Evolutionary conservation across 352 stramenopile species (phyloP).

Genomic region (Phytophthora palmivora): DNA sequence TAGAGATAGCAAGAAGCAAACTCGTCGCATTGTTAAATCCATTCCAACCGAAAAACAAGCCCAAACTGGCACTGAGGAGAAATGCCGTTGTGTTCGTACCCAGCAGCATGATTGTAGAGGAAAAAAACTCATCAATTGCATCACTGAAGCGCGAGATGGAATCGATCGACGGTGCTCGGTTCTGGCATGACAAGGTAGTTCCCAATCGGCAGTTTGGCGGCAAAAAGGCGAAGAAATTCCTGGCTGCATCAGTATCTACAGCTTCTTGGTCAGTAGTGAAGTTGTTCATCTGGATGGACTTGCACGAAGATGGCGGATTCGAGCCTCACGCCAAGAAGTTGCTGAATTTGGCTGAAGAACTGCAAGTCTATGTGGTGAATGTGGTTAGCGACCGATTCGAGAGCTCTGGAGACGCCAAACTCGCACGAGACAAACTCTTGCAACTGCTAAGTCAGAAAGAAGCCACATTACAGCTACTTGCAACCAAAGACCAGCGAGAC

Average conservation of each 20-base stretch:
- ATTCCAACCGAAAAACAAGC: slow-evolving; percentile 59
- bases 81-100: slow-evolving; percentile 51
- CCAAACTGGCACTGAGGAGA: slow-evolving; percentile 44
- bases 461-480: slow-evolving; percentile 67
- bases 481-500: slow-evolving; percentile 56
- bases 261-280: slow-evolving; percentile 52
- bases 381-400: slow-evolving; percentile 42
- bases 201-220: slow-evolving; percentile 43
- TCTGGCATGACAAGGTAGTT: slow-evolving; percentile 66
- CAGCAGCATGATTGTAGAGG: background rate
- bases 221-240: slow-evolving; percentile 46
- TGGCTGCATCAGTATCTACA: slow-evolving; percentile 31
- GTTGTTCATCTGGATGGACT: slow-evolving; percentile 63
- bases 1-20: slow-evolving; percentile 63
- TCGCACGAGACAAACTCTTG: slow-evolving; percentile 46
- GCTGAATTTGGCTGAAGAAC: slow-evolving; percentile 46
- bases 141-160: slow-evolving; percentile 40
- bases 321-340: slow-evolving; percentile 52
- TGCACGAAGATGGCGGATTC: slow-evolving; percentile 60
- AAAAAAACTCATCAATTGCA: slow-evolving; percentile 15
- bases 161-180: slow-evolving; percentile 54
- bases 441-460: slow-evolving; percentile 62
- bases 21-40: slow-evolving; percentile 61
- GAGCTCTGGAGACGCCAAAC: slow-evolving; percentile 39
- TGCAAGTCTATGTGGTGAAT: slow-evolving; percentile 55